Evolutionary conservation across 2,329 filamentous ascomycete genomes (phyloP).

Genomic region (Ascochyta pisi): DNA sequence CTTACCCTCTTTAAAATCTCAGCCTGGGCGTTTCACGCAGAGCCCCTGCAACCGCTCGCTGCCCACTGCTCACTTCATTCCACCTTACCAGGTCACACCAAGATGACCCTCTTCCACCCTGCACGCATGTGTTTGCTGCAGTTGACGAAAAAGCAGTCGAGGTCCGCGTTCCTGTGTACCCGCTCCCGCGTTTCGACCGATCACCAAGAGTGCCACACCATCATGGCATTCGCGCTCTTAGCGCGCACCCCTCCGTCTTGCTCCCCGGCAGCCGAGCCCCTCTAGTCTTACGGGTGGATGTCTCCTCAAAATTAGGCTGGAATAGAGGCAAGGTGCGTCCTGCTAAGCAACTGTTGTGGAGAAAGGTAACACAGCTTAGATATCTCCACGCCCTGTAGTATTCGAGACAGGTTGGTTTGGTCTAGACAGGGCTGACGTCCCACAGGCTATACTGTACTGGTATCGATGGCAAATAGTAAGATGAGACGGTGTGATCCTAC

Average conservation of each 20-base stretch:
- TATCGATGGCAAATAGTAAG: neutral
- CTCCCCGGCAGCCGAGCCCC: slow-evolving; percentile 7
- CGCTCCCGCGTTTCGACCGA: neutral
- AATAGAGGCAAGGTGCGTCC: slow-evolving; percentile 4
- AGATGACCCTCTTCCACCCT: neutral
- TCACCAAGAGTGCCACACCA: slow-evolving; percentile 1
- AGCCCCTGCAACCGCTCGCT: neutral
- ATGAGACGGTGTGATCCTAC: neutral
- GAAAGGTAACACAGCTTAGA: neutral
- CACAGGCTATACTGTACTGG: slow-evolving; percentile 4
- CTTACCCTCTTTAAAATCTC: neutral
- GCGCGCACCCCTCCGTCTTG: slow-evolving; percentile 3
- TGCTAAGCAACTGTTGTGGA: slow-evolving; percentile 1
- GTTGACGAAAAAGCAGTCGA: neutral
- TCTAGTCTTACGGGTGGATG: slow-evolving; percentile 9
- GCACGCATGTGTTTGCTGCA: neutral
- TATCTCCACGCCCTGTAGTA: neutral
- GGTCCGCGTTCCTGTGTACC: neutral
- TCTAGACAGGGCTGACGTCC: slow-evolving; percentile 7
- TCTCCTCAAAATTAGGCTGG: neutral
- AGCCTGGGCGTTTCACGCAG: neutral
- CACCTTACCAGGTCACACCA: neutral
- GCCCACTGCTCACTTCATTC: neutral
- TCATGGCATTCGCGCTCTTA: slow-evolving; percentile 1
- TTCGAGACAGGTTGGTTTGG: neutral